A percentile compares a stretch with the other conserved stretches of the same genome.
These are phyloP conservation scores for Diutina ranongensis DNA, from an alignment of 1,139 yeast genomes.

Conservation along the genomic window DNA sequence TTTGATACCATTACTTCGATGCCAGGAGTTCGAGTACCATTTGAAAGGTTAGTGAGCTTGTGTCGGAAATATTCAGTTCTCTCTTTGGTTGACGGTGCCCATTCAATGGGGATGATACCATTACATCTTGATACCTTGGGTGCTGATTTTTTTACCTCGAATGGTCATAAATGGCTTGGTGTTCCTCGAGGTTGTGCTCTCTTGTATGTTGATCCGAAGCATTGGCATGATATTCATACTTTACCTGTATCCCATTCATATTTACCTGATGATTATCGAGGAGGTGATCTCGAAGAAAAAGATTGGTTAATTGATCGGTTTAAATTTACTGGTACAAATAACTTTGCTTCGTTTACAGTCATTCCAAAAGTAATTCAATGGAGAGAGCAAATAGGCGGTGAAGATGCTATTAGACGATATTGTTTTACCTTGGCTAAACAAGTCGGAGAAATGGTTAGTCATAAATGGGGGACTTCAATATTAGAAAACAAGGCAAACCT, in stretches of 20 bases:
- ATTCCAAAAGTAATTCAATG: slow-evolving; percentile 35
- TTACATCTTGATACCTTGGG: slow-evolving; percentile 29
- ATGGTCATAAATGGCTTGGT: slow-evolving; percentile 61
- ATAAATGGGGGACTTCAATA: slow-evolving; percentile 26
- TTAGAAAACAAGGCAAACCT: slow-evolving; percentile 21
- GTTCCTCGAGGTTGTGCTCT: slow-evolving; percentile 51
- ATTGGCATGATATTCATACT: slow-evolving; percentile 42
- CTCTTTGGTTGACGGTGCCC: slow-evolving; percentile 65
- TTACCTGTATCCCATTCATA: slow-evolving; percentile 46
- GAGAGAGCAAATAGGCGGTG: slow-evolving; percentile 45
- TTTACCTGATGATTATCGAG: slow-evolving; percentile 15
- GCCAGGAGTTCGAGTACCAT: slow-evolving; percentile 57
- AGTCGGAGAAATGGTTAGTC: slow-evolving; percentile 25
- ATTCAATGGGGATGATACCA: slow-evolving; percentile 47
- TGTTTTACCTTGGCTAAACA: slow-evolving; percentile 30
- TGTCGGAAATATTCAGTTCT: slow-evolving; percentile 37
- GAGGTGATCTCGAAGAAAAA: slow-evolving; percentile 15
- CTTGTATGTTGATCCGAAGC: slow-evolving; percentile 43
- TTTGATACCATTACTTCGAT: slow-evolving; percentile 54
- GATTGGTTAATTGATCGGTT: slow-evolving; percentile 28
- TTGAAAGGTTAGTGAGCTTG: slow-evolving; percentile 31
- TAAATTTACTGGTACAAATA: slow-evolving; percentile 25
- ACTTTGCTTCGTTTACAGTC: slow-evolving; percentile 17
- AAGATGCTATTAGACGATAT: slow-evolving; percentile 37
- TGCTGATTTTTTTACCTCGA: slow-evolving; percentile 55